These are phyloP conservation scores for Colletotrichum sp. DNA, from an alignment of 2,329 filamentous ascomycete species.

Conservation along the genomic window DNA sequence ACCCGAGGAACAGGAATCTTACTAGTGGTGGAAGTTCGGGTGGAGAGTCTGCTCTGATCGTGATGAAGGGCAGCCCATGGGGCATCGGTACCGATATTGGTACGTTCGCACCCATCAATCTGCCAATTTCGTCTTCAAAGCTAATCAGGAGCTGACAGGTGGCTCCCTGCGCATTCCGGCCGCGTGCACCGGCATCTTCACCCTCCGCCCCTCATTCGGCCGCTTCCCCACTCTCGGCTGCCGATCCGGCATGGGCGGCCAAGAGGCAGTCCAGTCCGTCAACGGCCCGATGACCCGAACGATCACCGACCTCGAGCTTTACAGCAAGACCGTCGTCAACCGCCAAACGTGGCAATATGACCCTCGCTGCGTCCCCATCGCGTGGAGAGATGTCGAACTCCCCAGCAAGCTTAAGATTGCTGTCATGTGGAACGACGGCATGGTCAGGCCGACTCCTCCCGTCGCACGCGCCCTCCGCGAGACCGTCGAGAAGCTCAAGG, in stretches of 20 bases:
- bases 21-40: conserved; percentile 72
- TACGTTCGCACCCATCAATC: not conserved
- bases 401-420: conserved; percentile 56
- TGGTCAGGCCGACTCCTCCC: conserved; percentile 70
- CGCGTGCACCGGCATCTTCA: conserved; percentile 63
- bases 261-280: conserved; percentile 68
- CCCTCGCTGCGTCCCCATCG: conserved; percentile 62
- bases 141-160: conserved; percentile 28
- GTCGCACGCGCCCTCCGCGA: conserved; percentile 61
- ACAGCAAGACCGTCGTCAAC: conserved; percentile 56
- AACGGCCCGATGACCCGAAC: conserved; percentile 67
- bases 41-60: conserved; percentile 69
- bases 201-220: conserved; percentile 61
- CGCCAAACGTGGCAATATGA: conserved; percentile 62
- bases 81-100: conserved; percentile 70
- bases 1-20: conserved; percentile 62
- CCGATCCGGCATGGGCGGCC: conserved; percentile 65
- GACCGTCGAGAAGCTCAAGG: conserved; percentile 42
- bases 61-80: conserved; percentile 61
- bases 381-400: conserved; percentile 50
- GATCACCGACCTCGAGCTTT: conserved; percentile 60
- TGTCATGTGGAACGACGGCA: conserved; percentile 69
- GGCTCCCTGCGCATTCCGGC: conserved; percentile 60
- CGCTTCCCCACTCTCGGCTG: conserved; percentile 60
- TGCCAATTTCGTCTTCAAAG: too few relatives aligned